Evolutionary conservation across 352 stramenopile genomes (phyloP).

Genomic region (Phytophthora hybrid): DNA sequence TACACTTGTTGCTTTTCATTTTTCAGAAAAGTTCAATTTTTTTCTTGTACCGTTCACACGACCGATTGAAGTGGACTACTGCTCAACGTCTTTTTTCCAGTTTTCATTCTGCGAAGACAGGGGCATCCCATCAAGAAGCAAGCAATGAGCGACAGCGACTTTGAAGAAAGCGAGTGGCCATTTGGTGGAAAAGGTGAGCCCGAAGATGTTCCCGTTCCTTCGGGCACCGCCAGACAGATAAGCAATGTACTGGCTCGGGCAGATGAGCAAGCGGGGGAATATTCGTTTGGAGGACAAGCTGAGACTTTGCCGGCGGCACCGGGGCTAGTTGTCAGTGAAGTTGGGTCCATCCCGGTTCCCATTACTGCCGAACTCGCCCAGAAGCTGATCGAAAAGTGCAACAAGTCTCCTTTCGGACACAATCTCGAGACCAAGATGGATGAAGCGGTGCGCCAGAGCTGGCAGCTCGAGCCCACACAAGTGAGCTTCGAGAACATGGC

Average conservation of each 20-base stretch:
- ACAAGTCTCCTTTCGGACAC: conserved; percentile 33
- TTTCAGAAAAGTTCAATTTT: background rate
- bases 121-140: background rate
- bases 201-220: conserved; percentile 5
- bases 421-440: conserved; percentile 21
- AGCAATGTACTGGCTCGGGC: conserved; percentile 12
- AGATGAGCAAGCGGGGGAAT: conserved; percentile 5
- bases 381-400: conserved; percentile 11
- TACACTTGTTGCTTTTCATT: no score
- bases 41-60: background rate
- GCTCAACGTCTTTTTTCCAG: background rate
- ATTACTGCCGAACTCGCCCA: conserved; percentile 2
- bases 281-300: conserved; percentile 11
- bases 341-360: conserved; percentile 20
- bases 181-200: conserved; percentile 1
- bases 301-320: background rate
- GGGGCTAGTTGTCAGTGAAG: conserved; percentile 7
- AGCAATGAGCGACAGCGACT: background rate
- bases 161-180: conserved; percentile 4
- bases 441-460: conserved; percentile 24
- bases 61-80: background rate
- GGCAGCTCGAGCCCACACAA: conserved; percentile 11
- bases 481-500: background rate
- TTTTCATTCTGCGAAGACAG: background rate
- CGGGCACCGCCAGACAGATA: conserved; percentile 1